Conservation (phyloP, 2,329 filamentous ascomycete genomes). For the Cryoendolithus antarcticus region DNA sequence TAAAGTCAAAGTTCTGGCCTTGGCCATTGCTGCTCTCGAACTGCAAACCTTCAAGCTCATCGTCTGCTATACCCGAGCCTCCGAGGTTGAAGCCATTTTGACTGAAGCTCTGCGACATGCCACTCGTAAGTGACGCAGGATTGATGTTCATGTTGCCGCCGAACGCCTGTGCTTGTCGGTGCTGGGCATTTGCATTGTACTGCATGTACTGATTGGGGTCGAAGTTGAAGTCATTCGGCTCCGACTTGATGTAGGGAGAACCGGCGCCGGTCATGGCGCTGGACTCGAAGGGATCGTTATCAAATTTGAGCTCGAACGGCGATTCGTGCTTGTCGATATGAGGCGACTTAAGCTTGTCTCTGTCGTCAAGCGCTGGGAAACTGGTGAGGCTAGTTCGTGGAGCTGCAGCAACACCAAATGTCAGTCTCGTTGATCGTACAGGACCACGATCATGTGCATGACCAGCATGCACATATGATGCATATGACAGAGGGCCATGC, state of each 20-base stretch:
- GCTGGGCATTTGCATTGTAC: constrained; percentile 14
- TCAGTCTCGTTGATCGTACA: too few species aligned
- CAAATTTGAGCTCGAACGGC: constrained; percentile 22
- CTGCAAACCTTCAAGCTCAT: constrained; percentile 69
- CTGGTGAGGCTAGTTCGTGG: constrained; percentile 13
- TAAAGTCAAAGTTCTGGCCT: constrained; percentile 27
- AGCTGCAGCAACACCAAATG: background rate
- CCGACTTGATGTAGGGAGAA: constrained; percentile 55
- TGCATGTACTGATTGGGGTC: constrained; percentile 29
- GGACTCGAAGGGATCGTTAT: constrained; percentile 15
- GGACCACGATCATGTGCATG: too few species aligned
- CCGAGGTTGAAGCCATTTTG: constrained; percentile 63
- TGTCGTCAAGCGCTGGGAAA: constrained; percentile 22
- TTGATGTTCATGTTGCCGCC: constrained; percentile 51
- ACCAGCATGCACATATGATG: too few species aligned
- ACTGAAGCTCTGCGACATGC: constrained; percentile 41
- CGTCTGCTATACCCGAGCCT: constrained; percentile 70
- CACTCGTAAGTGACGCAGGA: constrained; percentile 72
- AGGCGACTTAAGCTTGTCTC: constrained; percentile 11
- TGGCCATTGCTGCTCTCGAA: constrained; percentile 23
- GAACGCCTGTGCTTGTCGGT: constrained; percentile 10
- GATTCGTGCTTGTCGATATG: constrained; percentile 22
- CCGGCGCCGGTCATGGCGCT: constrained; percentile 42
- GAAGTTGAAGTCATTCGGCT: constrained; percentile 49
- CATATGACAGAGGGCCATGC: too few species aligned